Evolutionary conservation across 768 basidiomycete species (phyloP).

Genomic region (Boletellus sp.): DNA sequence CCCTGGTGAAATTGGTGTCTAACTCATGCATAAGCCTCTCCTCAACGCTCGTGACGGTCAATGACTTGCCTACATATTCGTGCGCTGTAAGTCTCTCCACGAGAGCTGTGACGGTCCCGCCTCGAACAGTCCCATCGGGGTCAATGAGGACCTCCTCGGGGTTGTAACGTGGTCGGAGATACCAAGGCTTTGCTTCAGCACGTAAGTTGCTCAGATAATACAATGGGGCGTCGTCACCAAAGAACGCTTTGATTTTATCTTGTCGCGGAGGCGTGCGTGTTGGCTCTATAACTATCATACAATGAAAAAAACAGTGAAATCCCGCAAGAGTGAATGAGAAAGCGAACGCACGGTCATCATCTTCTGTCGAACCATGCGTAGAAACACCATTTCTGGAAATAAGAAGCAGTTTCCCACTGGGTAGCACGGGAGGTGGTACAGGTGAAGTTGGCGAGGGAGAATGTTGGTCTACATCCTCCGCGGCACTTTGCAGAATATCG

Average conservation of each 20-base stretch:
- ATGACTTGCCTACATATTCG: constrained; percentile 49
- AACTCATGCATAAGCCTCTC: constrained; percentile 3
- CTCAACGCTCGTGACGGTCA: background rate
- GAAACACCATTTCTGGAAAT: background rate
- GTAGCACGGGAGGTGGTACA: constrained; percentile 9
- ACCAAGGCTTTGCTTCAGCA: constrained; percentile 52
- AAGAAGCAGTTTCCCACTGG: constrained; percentile 6
- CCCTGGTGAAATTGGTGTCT: constrained; percentile 55
- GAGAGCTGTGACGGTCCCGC: constrained; percentile 57
- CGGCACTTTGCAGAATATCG: constrained; percentile 8
- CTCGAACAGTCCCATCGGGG: constrained; percentile 59
- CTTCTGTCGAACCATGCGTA: constrained; percentile 5
- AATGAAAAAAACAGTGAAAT: constrained; percentile 1
- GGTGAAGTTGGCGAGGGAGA: constrained; percentile 1
- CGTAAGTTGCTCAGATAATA: constrained; percentile 39
- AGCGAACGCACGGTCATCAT: constrained; percentile 15
- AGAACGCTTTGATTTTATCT: constrained; percentile 46
- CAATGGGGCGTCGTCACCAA: constrained; percentile 50
- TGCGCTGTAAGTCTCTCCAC: constrained; percentile 67
- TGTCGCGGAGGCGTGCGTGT: constrained; percentile 20
- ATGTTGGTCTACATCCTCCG: background rate
- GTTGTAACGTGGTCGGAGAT: constrained; percentile 53
- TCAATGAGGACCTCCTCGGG: constrained; percentile 58
- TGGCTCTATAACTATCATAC: constrained; percentile 11
- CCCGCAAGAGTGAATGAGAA: background rate